phyloP scores from a whole-genome alignment of 495 filamentous ascomycete genomes.

The Aspergillus sclerotioniger region DNA sequence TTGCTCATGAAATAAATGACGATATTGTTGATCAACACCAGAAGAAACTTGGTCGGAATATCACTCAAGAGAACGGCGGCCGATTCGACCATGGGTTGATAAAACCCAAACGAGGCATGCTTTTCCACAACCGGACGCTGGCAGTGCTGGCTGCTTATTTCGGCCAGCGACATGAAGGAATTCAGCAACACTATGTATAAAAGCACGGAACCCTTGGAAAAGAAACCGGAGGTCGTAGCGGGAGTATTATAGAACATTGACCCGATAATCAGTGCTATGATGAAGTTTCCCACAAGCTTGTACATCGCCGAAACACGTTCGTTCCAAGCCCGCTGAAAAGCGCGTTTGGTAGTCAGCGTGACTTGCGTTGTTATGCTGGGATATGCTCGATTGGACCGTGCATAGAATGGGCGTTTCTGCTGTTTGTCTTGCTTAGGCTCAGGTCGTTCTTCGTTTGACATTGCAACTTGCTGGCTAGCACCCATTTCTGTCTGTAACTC shows the following conservation, averaged over 20 bases:
- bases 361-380: slow-evolving; percentile 42
- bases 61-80: slow-evolving; percentile 54
- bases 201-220: slow-evolving; percentile 68
- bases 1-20: slow-evolving; percentile 54
- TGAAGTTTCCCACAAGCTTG: slow-evolving; percentile 63
- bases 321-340: slow-evolving; percentile 56
- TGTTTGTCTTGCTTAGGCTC: slow-evolving; percentile 29
- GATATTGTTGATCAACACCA: slow-evolving; percentile 45
- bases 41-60: slow-evolving; percentile 49
- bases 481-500: slow-evolving; percentile 5
- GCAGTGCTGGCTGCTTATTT: slow-evolving; percentile 55
- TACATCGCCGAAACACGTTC: slow-evolving; percentile 69
- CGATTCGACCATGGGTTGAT: slow-evolving; percentile 56
- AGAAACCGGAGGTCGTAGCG: slow-evolving; percentile 61
- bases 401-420: slow-evolving; percentile 29
- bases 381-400: slow-evolving; percentile 36
- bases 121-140: slow-evolving; percentile 62
- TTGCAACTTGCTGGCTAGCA: not conserved
- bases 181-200: slow-evolving; percentile 81
- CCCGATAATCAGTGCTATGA: slow-evolving; percentile 76
- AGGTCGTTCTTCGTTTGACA: not conserved
- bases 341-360: slow-evolving; percentile 42
- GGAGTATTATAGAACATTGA: slow-evolving; percentile 78
- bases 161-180: slow-evolving; percentile 46
- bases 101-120: slow-evolving; percentile 57